Evolutionary conservation across 2,329 filamentous ascomycete species (phyloP).

Genomic region (Colletotrichum sp.): DNA sequence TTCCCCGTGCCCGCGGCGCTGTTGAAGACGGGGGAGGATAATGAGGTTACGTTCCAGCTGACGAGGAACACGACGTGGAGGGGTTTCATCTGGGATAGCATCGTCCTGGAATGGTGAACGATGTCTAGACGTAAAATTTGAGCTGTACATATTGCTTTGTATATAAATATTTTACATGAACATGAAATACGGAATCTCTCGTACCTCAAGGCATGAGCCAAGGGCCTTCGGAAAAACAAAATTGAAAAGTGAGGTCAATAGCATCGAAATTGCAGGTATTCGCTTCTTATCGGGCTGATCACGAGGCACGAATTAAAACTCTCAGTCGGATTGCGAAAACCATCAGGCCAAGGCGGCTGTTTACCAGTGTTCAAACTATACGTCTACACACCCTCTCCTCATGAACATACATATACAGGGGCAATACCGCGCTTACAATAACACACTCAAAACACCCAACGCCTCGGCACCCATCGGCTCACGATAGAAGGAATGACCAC

Average conservation of each 20-base stretch:
- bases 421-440: background rate
- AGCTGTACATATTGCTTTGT: background rate
- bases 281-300: no score
- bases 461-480: background rate
- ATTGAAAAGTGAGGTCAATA: no score
- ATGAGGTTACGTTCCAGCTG: slow-evolving; percentile 29
- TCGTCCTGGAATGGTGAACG: slow-evolving; percentile 30
- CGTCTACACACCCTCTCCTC: background rate
- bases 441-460: background rate
- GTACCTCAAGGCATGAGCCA: background rate
- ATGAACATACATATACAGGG: background rate
- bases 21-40: slow-evolving; percentile 23
- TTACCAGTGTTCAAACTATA: background rate
- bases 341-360: background rate
- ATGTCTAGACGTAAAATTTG: background rate
- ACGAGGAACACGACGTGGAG: slow-evolving; percentile 30
- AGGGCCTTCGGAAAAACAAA: background rate
- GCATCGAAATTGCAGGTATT: no score
- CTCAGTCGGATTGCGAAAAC: background rate
- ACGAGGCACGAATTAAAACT: background rate
- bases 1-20: slow-evolving; percentile 29
- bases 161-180: background rate
- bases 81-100: slow-evolving; percentile 32
- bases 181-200: background rate
- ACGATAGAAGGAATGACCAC: background rate